Evolutionary conservation across 805 yeast genomes (phyloP), one percentile per base, ranked within the genome.

Genomic region (Yamadazyma sp.): DNA sequence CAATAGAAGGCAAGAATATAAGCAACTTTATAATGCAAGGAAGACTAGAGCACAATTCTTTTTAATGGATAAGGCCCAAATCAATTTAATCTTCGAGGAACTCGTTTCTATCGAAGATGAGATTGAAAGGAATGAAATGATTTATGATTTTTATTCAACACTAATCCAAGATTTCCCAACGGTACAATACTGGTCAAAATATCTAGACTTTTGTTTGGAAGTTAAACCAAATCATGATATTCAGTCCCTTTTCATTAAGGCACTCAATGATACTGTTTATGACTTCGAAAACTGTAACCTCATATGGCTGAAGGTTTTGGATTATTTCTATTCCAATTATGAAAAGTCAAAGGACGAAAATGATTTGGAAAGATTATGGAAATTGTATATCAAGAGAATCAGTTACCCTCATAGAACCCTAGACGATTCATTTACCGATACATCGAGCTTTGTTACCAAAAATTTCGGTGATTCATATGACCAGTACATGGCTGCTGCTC

Each of bases 361-460:
- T 1, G 35, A 44, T n/a, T 42, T 55, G 23, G 50, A 51, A 11
- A 30, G 30, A 12, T 23, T 56, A 4, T 47, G 53, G 26, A 40
- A 38, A 6, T 30, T 59, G 4, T 55, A 60, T 48, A 33, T 58
- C 4, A 44, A 54, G 18, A 50, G 74, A 25, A 47, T 77, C 4
- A 25, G 44, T 1, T 42, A 48, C 7, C 79, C 79, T 0, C 78
- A 73, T 48, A 37, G 46, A 1, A 44, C 52, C 3, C 36, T 74
- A 6, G 71, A 69, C 3, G 58, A 61, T 0, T 65, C 77, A 0
- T 68, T 58, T 44, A 49, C 57, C 7, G 52, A 53, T 1, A 65
- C 58, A 28, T 75, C 79, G 1, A 17, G 50, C 1, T 70, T 73
- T 35, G 55, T 75, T 2, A 55, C 76, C 1, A 23, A 36, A 2